These are phyloP conservation scores for Solanum peruvianum DNA, from an alignment of 257 asterid species.

Conservation along the genomic window DNA sequence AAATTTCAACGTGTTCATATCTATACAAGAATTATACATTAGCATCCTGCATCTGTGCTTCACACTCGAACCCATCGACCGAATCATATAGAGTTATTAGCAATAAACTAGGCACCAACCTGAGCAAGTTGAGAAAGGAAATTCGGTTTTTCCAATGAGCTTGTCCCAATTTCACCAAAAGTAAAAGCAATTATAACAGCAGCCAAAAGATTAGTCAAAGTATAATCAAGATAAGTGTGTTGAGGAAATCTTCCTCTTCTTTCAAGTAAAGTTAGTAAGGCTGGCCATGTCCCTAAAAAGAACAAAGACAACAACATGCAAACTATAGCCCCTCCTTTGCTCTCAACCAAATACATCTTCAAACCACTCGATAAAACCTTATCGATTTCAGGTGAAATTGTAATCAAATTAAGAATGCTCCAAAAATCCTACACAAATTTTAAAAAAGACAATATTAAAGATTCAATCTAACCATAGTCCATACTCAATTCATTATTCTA, in stretches of 20 bases:
- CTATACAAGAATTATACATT: background rate
- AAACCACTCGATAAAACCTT: background rate
- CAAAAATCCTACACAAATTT: slow-evolving; percentile 19
- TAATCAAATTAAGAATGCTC: slow-evolving; percentile 15
- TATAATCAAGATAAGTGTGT: slow-evolving; percentile 86
- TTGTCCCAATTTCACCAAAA: slow-evolving; percentile 64
- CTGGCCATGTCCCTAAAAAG: slow-evolving; percentile 98
- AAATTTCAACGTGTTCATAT: background rate
- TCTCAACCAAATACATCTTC: slow-evolving; percentile 83
- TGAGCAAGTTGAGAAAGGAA: slow-evolving; percentile 65
- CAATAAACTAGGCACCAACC: slow-evolving; percentile 15
- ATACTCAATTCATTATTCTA: background rate
- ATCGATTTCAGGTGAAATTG: background rate
- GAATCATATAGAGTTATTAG: background rate
- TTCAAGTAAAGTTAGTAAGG: slow-evolving; percentile 68
- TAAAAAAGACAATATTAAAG: background rate
- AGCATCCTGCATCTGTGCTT: background rate
- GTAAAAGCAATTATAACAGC: slow-evolving; percentile 84
- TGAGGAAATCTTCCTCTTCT: slow-evolving; percentile 94
- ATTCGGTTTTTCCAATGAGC: slow-evolving; percentile 44
- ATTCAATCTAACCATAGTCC: background rate
- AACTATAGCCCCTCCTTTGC: slow-evolving; percentile 89
- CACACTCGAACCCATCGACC: background rate
- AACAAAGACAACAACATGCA: slow-evolving; percentile 69
- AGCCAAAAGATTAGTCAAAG: slow-evolving; percentile 77